Percentiles rank a stretch among this genome's conserved stretches.
These are phyloP conservation scores for Moesziomyces antarcticus DNA, from an alignment of 1,284 basidiomycete species.

Conservation along the genomic window DNA sequence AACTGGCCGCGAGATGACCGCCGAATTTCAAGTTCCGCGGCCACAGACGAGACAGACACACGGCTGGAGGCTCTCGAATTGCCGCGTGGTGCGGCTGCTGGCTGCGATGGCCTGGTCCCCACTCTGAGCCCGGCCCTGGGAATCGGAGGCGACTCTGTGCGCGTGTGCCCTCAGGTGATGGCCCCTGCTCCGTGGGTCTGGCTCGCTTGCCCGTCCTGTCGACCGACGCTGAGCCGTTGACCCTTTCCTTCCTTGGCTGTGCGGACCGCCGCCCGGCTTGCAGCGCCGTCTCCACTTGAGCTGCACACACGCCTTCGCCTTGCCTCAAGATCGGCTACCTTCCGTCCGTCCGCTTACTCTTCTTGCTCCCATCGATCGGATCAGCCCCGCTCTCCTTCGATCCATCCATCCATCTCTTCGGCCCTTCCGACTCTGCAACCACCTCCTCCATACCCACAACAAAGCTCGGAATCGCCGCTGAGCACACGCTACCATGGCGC, in stretches of 20 bases:
- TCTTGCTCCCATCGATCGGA: neutral
- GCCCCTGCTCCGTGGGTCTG: constrained; percentile 1
- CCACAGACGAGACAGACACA: neutral
- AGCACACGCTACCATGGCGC: constrained; percentile 19
- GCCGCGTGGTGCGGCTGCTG: neutral
- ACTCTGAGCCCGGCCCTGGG: constrained; percentile 1
- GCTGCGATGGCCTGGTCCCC: constrained; percentile 5
- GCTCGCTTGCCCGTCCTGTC: neutral
- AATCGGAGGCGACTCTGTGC: constrained; percentile 4
- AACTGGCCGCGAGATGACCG: neutral
- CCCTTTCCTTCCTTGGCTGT: neutral
- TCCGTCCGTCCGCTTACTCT: neutral
- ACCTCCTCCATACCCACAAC: neutral
- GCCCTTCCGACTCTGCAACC: neutral
- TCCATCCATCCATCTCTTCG: constrained; percentile 4
- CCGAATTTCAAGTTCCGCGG: neutral
- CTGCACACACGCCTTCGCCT: neutral
- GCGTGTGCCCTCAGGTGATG: neutral
- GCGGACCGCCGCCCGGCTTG: neutral
- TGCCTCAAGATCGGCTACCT: neutral
- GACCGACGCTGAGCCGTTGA: neutral
- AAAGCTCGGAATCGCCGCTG: neutral
- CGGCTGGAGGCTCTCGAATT: neutral
- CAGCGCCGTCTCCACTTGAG: neutral
- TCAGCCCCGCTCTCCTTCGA: constrained; percentile 1